Percentiles rank a stretch among this genome's conserved stretches.
Evolutionary conservation across 2,329 filamentous ascomycete genomes (phyloP).

Genomic region (Chrysoporthe deuterocubensis): DNA sequence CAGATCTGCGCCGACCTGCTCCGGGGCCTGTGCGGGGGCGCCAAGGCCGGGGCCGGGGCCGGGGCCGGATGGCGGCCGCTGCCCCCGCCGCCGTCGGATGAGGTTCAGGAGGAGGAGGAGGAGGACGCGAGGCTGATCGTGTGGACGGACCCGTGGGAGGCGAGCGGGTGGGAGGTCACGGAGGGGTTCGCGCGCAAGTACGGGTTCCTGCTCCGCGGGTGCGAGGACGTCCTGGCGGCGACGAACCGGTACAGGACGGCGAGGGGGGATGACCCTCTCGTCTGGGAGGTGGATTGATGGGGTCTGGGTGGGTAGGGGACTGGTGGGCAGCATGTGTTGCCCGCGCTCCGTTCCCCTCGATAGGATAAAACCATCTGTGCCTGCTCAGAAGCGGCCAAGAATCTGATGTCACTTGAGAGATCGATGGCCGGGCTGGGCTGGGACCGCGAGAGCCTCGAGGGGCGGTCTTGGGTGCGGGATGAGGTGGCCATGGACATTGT

Average conservation of each 20-base stretch:
- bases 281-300: slow-evolving; percentile 16
- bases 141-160: slow-evolving; percentile 34
- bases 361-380: too few relatives aligned
- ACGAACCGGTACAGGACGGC: slow-evolving; percentile 32
- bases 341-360: too few relatives aligned
- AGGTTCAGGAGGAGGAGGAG: too few relatives aligned
- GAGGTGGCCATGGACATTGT: too few relatives aligned
- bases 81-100: too few relatives aligned
- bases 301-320: too few relatives aligned
- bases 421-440: too few relatives aligned
- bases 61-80: neutral
- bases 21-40: slow-evolving; percentile 11
- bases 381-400: too few relatives aligned
- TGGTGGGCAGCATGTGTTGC: too few relatives aligned
- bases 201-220: slow-evolving; percentile 34
- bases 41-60: neutral
- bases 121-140: slow-evolving; percentile 21
- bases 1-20: slow-evolving; percentile 27
- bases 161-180: slow-evolving; percentile 36
- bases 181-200: slow-evolving; percentile 36
- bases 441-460: too few relatives aligned
- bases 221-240: slow-evolving; percentile 34
- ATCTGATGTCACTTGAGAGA: too few relatives aligned
- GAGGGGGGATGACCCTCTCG: slow-evolving; percentile 20
- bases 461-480: too few relatives aligned